A percentile compares a stretch with the other conserved stretches of the same genome.
These are phyloP conservation scores for Pleodorina starrii DNA, from an alignment of 139 green algal genomes.

Conservation along the genomic window DNA sequence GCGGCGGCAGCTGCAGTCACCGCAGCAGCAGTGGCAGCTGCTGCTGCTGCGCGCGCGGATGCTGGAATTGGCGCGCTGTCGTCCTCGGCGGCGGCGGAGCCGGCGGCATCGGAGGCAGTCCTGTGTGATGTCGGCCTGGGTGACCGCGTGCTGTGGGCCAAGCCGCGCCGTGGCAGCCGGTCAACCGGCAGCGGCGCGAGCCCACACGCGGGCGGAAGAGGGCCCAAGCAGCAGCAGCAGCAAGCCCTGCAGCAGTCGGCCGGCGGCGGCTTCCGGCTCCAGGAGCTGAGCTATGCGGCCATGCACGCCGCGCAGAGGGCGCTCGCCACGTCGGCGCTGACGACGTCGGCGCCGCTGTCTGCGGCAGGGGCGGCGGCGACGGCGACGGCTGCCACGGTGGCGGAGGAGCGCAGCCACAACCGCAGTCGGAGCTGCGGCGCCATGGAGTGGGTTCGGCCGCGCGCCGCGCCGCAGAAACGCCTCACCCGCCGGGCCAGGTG, in stretches of 20 bases:
- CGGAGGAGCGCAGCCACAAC: background rate
- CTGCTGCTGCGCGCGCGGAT: no score
- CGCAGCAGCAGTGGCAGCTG: background rate
- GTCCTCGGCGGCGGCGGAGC: no score
- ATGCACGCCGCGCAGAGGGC: background rate
- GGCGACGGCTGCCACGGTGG: background rate
- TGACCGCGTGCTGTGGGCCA: conserved; percentile 14
- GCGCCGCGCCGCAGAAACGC: background rate
- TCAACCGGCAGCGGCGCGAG: background rate
- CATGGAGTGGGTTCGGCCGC: background rate
- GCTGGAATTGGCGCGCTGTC: no score
- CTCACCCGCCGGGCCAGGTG: background rate
- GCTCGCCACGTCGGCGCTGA: background rate
- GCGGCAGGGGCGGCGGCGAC: no score
- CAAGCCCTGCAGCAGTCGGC: no score
- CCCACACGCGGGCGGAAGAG: no score
- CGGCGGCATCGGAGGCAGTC: background rate
- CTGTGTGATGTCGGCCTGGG: background rate
- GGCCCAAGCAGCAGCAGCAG: no score
- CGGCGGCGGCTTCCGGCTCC: background rate
- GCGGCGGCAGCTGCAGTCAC: no score
- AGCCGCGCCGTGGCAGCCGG: background rate
- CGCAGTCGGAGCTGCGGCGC: background rate
- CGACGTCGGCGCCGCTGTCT: no score
- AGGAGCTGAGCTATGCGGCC: background rate